Conservation (phyloP, 371 early-diverging fungal species). For the Rhizopus sp. region DNA sequence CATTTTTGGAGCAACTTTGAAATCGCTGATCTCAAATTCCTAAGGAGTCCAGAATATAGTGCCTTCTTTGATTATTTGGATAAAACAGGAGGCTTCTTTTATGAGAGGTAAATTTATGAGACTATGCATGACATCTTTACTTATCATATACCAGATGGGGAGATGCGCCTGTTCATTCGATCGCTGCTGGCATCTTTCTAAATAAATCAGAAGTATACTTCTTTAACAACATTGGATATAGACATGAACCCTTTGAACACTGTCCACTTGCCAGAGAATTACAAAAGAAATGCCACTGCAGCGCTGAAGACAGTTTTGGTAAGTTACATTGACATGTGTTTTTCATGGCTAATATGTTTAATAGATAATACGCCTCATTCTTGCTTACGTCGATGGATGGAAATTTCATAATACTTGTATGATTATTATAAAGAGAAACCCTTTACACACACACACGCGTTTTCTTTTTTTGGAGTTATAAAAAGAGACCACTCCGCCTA, state of each 20-base stretch:
- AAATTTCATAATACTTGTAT: slow-evolving; percentile 3
- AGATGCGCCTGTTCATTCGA: slow-evolving; percentile 95
- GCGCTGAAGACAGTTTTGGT: slow-evolving; percentile 58
- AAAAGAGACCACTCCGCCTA: not conserved
- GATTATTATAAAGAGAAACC: too few relatives aligned
- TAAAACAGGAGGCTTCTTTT: slow-evolving; percentile 88
- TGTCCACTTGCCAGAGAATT: slow-evolving; percentile 62
- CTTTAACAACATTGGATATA: slow-evolving; percentile 86
- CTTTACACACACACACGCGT: not conserved
- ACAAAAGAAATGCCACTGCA: slow-evolving; percentile 67
- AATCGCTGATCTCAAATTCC: slow-evolving; percentile 86
- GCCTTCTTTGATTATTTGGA: slow-evolving; percentile 86
- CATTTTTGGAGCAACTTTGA: slow-evolving; percentile 99
- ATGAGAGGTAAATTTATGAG: slow-evolving; percentile 61
- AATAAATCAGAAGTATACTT: slow-evolving; percentile 78
- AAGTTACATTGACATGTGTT: slow-evolving; percentile 3
- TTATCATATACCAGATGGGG: slow-evolving; percentile 69
- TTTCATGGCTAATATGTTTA: not conserved
- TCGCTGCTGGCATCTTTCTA: slow-evolving; percentile 73
- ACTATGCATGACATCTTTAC: not conserved
- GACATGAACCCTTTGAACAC: slow-evolving; percentile 65
- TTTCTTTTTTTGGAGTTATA: not conserved
- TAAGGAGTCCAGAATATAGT: slow-evolving; percentile 69
- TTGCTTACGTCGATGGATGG: slow-evolving; percentile 34
- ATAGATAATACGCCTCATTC: slow-evolving; percentile 36